These are phyloP conservation scores for Zygnema circumcarinatum DNA, from an alignment of 139 green algal genomes.

Conservation along the genomic window DNA sequence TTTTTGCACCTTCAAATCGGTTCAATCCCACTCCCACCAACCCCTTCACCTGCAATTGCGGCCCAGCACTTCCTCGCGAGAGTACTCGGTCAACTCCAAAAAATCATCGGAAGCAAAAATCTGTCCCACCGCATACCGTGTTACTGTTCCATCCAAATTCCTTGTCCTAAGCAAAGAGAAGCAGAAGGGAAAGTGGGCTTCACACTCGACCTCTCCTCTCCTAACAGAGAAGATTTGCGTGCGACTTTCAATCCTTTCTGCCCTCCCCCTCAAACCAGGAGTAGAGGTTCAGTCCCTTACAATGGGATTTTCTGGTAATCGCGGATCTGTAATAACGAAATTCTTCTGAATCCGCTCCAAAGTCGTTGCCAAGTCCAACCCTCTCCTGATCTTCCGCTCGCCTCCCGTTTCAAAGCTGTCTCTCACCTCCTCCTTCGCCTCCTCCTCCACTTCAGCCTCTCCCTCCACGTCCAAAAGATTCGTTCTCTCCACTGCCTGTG, in stretches of 20 bases:
- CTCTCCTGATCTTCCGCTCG: constrained; percentile 15
- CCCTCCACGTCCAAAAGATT: neutral
- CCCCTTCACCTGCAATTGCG: constrained; percentile 95
- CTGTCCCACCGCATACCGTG: constrained; percentile 15
- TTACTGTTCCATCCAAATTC: no score
- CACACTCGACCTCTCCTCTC: neutral
- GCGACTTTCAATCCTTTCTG: no score
- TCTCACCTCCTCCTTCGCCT: neutral
- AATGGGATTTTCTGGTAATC: constrained; percentile 95
- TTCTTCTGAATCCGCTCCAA: constrained; percentile 98
- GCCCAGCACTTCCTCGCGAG: constrained; percentile 92
- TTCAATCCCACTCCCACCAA: no score
- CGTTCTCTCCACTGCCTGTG: no score
- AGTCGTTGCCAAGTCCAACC: constrained; percentile 93
- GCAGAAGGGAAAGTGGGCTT: no score
- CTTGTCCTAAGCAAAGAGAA: constrained; percentile 1
- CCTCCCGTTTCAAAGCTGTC: neutral
- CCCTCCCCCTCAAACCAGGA: neutral
- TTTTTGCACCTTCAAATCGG: no score
- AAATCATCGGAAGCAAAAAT: constrained; percentile 67
- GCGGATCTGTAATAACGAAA: constrained; percentile 95
- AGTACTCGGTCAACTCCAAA: constrained; percentile 91
- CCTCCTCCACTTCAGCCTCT: neutral
- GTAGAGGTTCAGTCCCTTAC: constrained; percentile 63
- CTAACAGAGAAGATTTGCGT: no score